A percentile compares a stretch with the other conserved stretches of the same genome.
Evolutionary conservation across 495 filamentous ascomycete species (phyloP).

Genomic region (Aspergillus incahuasiensis): DNA sequence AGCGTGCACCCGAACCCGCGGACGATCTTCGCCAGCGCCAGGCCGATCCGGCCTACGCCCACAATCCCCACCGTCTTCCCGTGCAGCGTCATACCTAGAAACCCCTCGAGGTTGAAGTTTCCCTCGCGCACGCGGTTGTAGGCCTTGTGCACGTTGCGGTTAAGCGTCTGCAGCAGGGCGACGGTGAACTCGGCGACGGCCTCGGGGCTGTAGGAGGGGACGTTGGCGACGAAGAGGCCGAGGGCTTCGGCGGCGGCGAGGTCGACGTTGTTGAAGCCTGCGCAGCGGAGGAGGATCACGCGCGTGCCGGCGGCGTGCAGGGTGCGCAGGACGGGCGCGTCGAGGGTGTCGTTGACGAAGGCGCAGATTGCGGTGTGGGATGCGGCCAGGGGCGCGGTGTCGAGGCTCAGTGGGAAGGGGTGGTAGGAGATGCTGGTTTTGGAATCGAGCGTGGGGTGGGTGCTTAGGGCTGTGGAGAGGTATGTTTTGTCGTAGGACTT

Average conservation of each 20-base stretch:
- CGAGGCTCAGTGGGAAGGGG: conserved; percentile 49
- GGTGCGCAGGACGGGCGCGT: conserved; percentile 44
- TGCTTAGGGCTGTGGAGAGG: conserved; percentile 30
- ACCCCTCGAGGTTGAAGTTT: conserved; percentile 63
- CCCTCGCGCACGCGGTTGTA: conserved; percentile 70
- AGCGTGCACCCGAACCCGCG: conserved; percentile 59
- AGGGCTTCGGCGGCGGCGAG: conserved; percentile 50
- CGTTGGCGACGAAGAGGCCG: conserved; percentile 60
- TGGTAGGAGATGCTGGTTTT: conserved; percentile 43
- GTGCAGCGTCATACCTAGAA: conserved; percentile 56
- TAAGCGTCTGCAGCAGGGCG: conserved; percentile 62
- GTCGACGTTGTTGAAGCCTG: conserved; percentile 68
- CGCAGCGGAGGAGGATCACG: conserved; percentile 62
- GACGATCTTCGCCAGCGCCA: conserved; percentile 41
- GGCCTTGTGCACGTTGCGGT: conserved; percentile 65
- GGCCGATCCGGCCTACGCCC: conserved; percentile 33
- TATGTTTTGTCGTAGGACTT: conserved; percentile 57
- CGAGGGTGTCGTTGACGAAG: conserved; percentile 65
- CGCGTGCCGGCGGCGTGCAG: conserved; percentile 47
- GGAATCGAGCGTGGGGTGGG: conserved; percentile 22
- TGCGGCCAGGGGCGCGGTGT: conserved; percentile 53
- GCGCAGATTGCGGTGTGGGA: conserved; percentile 59
- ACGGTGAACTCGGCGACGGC: conserved; percentile 70
- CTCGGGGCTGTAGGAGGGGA: conserved; percentile 66
- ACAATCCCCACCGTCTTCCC: conserved; percentile 52